Evolutionary conservation across 306 rosid genomes (phyloP), one percentile per base, ranked within the genome.

Genomic region (Ziziphus jujuba): DNA sequence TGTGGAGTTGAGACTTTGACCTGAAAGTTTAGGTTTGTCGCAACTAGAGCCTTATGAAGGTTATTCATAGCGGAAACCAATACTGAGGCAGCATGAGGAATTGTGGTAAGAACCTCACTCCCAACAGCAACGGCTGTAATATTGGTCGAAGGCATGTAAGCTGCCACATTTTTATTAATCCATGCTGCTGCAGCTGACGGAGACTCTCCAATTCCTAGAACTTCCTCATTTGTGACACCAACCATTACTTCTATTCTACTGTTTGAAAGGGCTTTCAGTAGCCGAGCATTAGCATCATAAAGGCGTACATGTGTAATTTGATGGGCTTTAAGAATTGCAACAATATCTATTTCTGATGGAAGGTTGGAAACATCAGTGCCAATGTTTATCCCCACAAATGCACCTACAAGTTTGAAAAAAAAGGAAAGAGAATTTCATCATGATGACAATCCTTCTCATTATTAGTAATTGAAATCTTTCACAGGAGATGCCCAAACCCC

Each of bases 101-200:
- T 60, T 60, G 81, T 34, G 20, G 88, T 82, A 57, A 92, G 93
- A 77, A 92, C 96, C 72, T 90, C 91, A 65, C 97, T 92, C 57
- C 98, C 98, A 34, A 90, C 96, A 8, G 96, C 84, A 72, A 92
- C 80, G 67, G 96, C 80, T 6, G 98, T 88, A 72, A 93, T 93
- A 66, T 90, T 93, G 21, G 96, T 90, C 23, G 82, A 76, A 53
- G 98, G 97, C 82, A 86, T 52, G 56, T 90, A 84, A 63, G 98
- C 87, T 6, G 79, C 93, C 22, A 93, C 86, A 56, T 90, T 93
- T 80, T 84, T 90, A 56, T 81, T 90, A 43, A 90, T 54, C 98
- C 97, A 93, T 5, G 95, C 77, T 55, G 96, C 97, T 6, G 96
- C 97, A 61, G 55, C 77, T 8, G 98, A 74, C 20, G 97, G 84